Base-by-base conservation (phyloP, 345 rosid species). In the Boechera stricta region DNA sequence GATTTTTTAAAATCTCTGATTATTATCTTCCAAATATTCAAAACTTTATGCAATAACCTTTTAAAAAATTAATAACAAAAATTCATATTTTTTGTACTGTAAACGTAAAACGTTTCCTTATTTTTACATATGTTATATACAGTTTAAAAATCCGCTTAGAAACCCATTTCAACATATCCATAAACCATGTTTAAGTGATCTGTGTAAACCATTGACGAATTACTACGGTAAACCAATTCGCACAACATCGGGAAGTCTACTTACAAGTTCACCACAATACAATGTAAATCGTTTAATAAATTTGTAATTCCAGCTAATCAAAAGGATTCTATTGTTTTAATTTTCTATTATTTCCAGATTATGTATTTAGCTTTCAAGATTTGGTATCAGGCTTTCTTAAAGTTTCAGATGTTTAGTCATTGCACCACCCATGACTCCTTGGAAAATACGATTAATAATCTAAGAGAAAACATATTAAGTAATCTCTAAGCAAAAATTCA, bases 291-390 rank as follows among this genome's bases (percentile, higher is more conserved):
- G 11, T 36, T 72, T 13, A 13, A 21, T 72, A 15, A 3, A 32
- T 48, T 48, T 52, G 51, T 39, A 24, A 26, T 10, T 69, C 12
- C 63, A 54, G 26, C 28, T 53, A 39, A 41, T 10, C 31, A 32
- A 44, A 32, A 45, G 29, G 5, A 53, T 16, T 41, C 24, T 29
- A 13, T 3, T 47, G 13, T 73, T 5, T 21, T 7, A 7, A 5
- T 26, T 0, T 51, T 0, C 58, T 7, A 51, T 59, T 51, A 6
- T 21, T 68, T 51, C 63, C 21, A 76, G 69, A 76, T 76, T 59
- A 48, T 68, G 63, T 57, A 32, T 32, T 76, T 18, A 60, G 24
- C 18, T 75, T 68, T 41, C 48, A 21, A 51, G 63, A 68, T 76
- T 51, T 41, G 44, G 47, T 51, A 59, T 76, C 26, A 31, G 4